Conservation (phyloP, 768 basidiomycete genomes). For the Rhizopogon vinicolor region DNA sequence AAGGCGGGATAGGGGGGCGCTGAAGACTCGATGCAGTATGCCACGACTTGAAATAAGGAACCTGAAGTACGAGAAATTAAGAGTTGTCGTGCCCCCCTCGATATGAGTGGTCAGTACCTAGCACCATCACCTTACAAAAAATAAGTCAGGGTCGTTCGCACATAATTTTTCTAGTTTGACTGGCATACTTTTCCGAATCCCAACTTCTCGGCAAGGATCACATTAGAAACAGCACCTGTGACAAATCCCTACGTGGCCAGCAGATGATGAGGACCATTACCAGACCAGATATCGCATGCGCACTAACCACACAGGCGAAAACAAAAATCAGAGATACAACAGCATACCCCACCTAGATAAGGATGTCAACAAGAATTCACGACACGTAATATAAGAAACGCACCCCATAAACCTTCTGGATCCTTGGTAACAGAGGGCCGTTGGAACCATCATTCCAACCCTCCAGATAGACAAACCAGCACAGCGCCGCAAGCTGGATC, state of each 20-base stretch:
- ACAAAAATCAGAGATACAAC: conserved; percentile 41
- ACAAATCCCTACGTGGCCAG: conserved; percentile 34
- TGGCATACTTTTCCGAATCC: conserved; percentile 39
- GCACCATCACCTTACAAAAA: conserved; percentile 31
- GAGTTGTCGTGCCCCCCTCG: background rate
- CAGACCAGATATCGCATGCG: background rate
- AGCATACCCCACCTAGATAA: conserved; percentile 30
- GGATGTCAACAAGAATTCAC: background rate
- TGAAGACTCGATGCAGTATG: conserved; percentile 48
- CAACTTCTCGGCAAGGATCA: conserved; percentile 37
- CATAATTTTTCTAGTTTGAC: background rate
- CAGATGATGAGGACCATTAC: background rate
- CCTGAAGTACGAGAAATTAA: conserved; percentile 29
- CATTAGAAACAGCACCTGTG: conserved; percentile 39
- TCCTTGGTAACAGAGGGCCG: conserved; percentile 34
- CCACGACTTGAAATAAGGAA: conserved; percentile 46
- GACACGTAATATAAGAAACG: background rate
- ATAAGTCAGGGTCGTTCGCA: background rate
- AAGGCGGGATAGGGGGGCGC: conserved; percentile 65
- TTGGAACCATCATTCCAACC: conserved; percentile 38
- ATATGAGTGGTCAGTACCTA: conserved; percentile 20
- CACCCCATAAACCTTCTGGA: conserved; percentile 33
- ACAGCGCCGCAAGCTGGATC: conserved; percentile 31
- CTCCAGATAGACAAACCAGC: conserved; percentile 28
- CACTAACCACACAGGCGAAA: conserved; percentile 32